Conservation (phyloP, 2,329 filamentous ascomycete species). For the Epichloe scottii region DNA sequence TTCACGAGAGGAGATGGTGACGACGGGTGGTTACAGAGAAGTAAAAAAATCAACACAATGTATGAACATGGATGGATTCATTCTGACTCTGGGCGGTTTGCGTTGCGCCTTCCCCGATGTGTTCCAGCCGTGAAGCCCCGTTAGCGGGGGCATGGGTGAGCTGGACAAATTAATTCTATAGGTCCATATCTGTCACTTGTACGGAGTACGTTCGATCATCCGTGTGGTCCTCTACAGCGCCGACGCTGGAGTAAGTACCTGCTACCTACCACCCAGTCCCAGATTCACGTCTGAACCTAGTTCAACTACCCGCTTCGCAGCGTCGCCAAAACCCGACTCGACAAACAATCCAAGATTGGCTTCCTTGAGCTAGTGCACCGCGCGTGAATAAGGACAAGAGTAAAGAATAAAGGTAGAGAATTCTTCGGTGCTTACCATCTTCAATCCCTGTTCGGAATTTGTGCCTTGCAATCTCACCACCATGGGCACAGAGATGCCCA, state of each 20-base stretch:
- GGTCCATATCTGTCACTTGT: no score
- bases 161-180: no score
- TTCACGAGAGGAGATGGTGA: neutral
- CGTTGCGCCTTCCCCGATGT: neutral
- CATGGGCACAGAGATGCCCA: conserved; percentile 28
- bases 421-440: conserved; percentile 20
- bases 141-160: no score
- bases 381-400: neutral
- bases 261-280: no score
- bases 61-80: neutral
- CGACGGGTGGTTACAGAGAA: neutral
- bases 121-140: neutral
- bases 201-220: no score
- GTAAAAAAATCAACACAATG: neutral
- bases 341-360: conserved; percentile 24
- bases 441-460: conserved; percentile 27
- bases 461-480: conserved; percentile 36
- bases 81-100: neutral
- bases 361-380: conserved; percentile 19
- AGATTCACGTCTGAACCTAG: conserved; percentile 10
- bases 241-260: no score
- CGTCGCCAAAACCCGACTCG: conserved; percentile 26
- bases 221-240: no score
- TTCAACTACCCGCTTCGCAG: conserved; percentile 21
- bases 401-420: no score